Evolutionary conservation across 495 filamentous ascomycete species (phyloP).

Genomic region (Bombardia bombarda): DNA sequence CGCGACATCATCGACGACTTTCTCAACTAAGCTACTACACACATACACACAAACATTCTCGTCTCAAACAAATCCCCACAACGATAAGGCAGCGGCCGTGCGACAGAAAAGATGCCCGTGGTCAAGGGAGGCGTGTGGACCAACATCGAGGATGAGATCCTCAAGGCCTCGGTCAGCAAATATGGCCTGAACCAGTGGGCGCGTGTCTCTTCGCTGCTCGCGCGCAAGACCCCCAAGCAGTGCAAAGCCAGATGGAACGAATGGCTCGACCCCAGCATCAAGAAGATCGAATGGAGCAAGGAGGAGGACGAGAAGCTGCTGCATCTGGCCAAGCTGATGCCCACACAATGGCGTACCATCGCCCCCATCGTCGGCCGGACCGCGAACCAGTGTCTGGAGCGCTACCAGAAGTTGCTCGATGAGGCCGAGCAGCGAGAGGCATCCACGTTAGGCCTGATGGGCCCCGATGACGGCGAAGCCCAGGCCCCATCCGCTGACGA

Average conservation of each 20-base stretch:
- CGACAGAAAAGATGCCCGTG: slow-evolving; percentile 67
- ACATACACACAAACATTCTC: background rate
- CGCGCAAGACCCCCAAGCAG: slow-evolving; percentile 96
- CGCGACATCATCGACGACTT: background rate
- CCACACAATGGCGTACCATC: slow-evolving; percentile 97
- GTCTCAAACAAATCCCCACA: no score
- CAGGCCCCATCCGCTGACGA: slow-evolving; percentile 88
- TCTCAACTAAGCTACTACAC: no score
- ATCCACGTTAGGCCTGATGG: slow-evolving; percentile 74
- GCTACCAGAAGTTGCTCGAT: slow-evolving; percentile 93
- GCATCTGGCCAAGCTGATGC: slow-evolving; percentile 96
- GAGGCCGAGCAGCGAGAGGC: slow-evolving; percentile 86
- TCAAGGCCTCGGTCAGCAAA: slow-evolving; percentile 92
- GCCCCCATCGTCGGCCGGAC: slow-evolving; percentile 94
- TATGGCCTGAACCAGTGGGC: slow-evolving; percentile 99
- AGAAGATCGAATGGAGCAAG: slow-evolving; percentile 97
- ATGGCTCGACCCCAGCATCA: slow-evolving; percentile 96
- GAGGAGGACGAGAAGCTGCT: slow-evolving; percentile 98
- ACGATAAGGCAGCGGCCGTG: background rate
- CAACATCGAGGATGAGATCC: slow-evolving; percentile 78
- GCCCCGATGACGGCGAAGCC: slow-evolving; percentile 80
- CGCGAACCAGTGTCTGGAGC: slow-evolving; percentile 91
- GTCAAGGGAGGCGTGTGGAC: slow-evolving; percentile 97
- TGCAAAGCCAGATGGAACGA: slow-evolving; percentile 98
- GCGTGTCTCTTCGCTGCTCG: slow-evolving; percentile 92